Evolutionary conservation across 257 asterid genomes (phyloP).

Genomic region (Plantago ovata): DNA sequence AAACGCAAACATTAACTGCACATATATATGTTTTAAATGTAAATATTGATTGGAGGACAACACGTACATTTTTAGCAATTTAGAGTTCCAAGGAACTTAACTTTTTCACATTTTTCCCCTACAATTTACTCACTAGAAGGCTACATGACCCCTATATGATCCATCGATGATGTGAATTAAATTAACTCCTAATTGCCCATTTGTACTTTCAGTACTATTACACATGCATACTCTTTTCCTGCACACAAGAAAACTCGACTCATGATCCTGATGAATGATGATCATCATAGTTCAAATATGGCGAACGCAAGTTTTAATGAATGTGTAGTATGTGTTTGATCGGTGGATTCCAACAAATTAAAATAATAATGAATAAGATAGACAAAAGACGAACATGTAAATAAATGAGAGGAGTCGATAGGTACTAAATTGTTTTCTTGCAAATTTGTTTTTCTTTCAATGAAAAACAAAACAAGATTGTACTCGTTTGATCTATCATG

Average conservation of each 20-base stretch:
- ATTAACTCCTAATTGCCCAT: background rate
- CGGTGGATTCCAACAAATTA: no score
- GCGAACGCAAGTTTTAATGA: no score
- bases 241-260: background rate
- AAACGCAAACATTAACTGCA: constrained; percentile 6
- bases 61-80: constrained; percentile 13
- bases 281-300: no score
- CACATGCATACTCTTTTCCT: background rate
- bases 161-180: constrained; percentile 3
- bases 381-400: no score
- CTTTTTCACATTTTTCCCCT: background rate
- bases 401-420: no score
- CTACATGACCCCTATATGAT: background rate
- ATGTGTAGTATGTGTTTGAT: no score
- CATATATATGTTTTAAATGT: background rate
- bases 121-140: background rate
- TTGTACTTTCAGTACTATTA: background rate
- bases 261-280: background rate
- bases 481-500: no score
- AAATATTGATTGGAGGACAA: no score
- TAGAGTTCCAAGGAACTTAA: constrained; percentile 9
- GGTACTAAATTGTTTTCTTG: background rate
- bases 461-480: background rate
- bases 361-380: no score
- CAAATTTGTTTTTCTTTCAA: background rate